A percentile compares a stretch with the other conserved stretches of the same genome.
Evolutionary conservation across 805 yeast species (phyloP).

Genomic region (Saccharomycopsis microspora): DNA sequence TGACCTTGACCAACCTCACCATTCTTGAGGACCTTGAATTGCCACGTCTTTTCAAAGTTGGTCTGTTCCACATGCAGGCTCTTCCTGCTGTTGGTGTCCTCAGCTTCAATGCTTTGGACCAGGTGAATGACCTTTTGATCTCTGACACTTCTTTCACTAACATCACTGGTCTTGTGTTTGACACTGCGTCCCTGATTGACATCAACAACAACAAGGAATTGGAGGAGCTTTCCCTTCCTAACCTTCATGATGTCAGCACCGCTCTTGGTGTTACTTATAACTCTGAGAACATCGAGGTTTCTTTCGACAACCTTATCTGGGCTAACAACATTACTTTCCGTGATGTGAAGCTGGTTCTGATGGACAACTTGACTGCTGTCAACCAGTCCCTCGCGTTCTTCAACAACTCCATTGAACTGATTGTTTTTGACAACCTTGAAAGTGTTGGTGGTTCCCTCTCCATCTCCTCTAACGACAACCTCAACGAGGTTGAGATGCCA

Average conservation of each 20-base stretch:
- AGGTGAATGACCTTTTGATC: slow-evolving; percentile 58
- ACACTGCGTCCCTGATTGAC: slow-evolving; percentile 42
- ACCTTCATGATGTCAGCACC: slow-evolving; percentile 59
- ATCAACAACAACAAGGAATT: slow-evolving; percentile 86
- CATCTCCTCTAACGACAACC: slow-evolving; percentile 60
- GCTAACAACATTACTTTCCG: slow-evolving; percentile 86
- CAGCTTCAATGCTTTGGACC: slow-evolving; percentile 56
- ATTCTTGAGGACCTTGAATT: slow-evolving; percentile 55
- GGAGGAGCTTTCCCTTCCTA: slow-evolving; percentile 54
- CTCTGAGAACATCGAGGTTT: slow-evolving; percentile 62
- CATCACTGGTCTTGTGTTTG: slow-evolving; percentile 45
- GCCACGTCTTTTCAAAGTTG: slow-evolving; percentile 74
- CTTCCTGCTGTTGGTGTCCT: slow-evolving; percentile 72
- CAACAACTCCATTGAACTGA: slow-evolving; percentile 50
- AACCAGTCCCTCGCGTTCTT: slow-evolving; percentile 78
- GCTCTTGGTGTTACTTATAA: slow-evolving; percentile 75
- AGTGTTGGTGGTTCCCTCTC: slow-evolving; percentile 74
- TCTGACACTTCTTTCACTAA: slow-evolving; percentile 65
- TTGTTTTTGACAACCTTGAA: slow-evolving; percentile 44
- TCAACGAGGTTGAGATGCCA: slow-evolving; percentile 59
- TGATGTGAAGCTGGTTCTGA: slow-evolving; percentile 62
- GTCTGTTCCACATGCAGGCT: slow-evolving; percentile 68
- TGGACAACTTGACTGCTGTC: slow-evolving; percentile 55
- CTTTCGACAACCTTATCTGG: slow-evolving; percentile 60
- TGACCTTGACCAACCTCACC: slow-evolving; percentile 54